Evolutionary conservation across 2,329 filamentous ascomycete genomes (phyloP).

Genomic region (Dactylellina sp.): DNA sequence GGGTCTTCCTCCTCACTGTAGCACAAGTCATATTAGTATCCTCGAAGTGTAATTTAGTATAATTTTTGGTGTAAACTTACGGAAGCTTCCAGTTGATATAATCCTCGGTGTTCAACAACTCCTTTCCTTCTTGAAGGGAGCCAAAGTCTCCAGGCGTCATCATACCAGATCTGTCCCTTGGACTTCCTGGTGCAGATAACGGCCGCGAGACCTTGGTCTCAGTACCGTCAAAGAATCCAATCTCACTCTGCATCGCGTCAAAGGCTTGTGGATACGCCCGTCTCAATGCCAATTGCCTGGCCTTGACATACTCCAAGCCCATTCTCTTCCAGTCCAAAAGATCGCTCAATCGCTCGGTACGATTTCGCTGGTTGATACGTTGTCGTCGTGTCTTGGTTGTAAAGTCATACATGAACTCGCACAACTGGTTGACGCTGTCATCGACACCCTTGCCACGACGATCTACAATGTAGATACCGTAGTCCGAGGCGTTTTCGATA

Average conservation of each 20-base stretch:
- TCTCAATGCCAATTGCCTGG: constrained; percentile 87
- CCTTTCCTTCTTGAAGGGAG: constrained; percentile 90
- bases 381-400: constrained; percentile 92
- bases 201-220: constrained; percentile 96
- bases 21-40: constrained; percentile 1
- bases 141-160: constrained; percentile 99
- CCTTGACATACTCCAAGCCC: constrained; percentile 99
- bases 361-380: constrained; percentile 97
- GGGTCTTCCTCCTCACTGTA: constrained; percentile 90
- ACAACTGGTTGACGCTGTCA: constrained; percentile 95
- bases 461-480: constrained; percentile 99
- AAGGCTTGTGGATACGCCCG: constrained; percentile 92
- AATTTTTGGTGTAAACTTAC: constrained; percentile 72
- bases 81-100: constrained; percentile 98
- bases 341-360: constrained; percentile 93
- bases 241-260: constrained; percentile 74
- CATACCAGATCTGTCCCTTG: constrained; percentile 90
- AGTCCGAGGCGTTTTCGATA: constrained; percentile 97
- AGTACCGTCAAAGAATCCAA: constrained; percentile 89
- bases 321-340: constrained; percentile 99
- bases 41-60: constrained; percentile 20
- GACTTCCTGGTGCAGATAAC: constrained; percentile 92
- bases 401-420: constrained; percentile 93
- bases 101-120: constrained; percentile 94
- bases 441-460: constrained; percentile 94